Evolutionary conservation across 2,329 filamentous ascomycete genomes (phyloP), one percentile per base, ranked within the genome.

Genomic region (Pyricularia sp.): DNA sequence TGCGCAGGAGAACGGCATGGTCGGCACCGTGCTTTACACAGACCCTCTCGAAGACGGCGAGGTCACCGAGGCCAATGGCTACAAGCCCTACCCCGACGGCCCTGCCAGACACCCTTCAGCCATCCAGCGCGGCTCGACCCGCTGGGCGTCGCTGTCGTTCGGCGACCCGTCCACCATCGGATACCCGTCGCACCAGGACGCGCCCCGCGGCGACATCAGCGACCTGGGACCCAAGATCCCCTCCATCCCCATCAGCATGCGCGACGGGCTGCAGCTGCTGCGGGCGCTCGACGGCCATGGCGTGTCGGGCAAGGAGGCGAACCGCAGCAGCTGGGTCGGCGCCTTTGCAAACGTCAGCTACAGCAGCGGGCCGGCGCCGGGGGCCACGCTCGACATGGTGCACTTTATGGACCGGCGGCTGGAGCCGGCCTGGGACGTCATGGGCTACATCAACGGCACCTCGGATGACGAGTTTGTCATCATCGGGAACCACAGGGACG

Each of bases 91-190:
- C 17, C 94, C 94, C 0, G 83, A 93, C 20, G 94, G 95, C 0
- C 93, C 94, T 14, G 94, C 93, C 0, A 86, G 94, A 69, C 88
- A 98, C 73, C 92, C 93, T 3, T 94, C 90, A 78, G 92, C 91
- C 73, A 93, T 98, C 14, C 94, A 98, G 80, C 85, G 94, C 73
- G 94, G 94, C 71, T 97, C 93, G 76, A 88, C 90, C 9, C 88
- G 95, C 78, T 97, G 92, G 74, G 79, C 97, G 70, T 92, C 90
- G 82, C 82, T 84, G 72, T 84, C 81, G 68, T 87, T 83, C 70
- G 90, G 91, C 72, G 86, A 98, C 75, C 94, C 94, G 66, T 97
- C 95, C 0, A 98, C 95, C 0, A 93, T 93, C 23, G 95, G 95
- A 11, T 97, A 97, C 76, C 92, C 94, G 10, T 97, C 93, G 0